Evolutionary conservation across 2,329 filamentous ascomycete genomes (phyloP), one percentile per base, ranked within the genome.

Genomic region (Pseudocercospora fijiensis): DNA sequence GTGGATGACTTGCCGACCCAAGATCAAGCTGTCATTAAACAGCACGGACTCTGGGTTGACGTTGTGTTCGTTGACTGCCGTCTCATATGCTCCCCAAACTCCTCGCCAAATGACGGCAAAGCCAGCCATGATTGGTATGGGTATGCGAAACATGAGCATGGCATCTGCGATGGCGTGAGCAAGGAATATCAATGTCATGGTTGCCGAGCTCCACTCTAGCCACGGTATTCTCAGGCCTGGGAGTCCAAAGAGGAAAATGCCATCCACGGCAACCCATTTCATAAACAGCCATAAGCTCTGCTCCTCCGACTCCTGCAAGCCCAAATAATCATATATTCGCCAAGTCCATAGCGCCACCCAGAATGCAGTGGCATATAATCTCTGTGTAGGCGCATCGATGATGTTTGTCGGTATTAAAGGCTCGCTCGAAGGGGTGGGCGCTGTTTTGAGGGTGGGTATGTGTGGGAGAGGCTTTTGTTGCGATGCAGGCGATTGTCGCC

Each of bases 1-100:
- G 75, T 99, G 95, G 78, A 99, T 94, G 71, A 97, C 96, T 79
- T 98, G 93, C 76, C 92, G 95, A 74, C 95, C 95, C 79, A 96
- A 85, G 68, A 99, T 98, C 73, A 98, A 84, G 22, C 93, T 96
- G 30, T 91, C 86, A 76, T 98, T 97, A 76, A 97, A 91, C 65
- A 96, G 82, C 67, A 99, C 93, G 66, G 86, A 88, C 27, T 89
- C 90, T 16, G 93, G 87, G 75, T 96, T 96, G 75, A 99, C 94
- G 73, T 88, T 91, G 69, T 90, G 88, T 76, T 97, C 96, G n/a
- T 91, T 95, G 69, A 99, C 90, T 58, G 94, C 92, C 65, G 96
- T 80, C 78, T 99, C 95, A 73, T 91, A 89, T 5, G 70, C 72
- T 76, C 98, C 93, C 80, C 95, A 98, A 57, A 97, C 84, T 67